Base-by-base conservation (phyloP, 2,329 filamentous ascomycete species). In the Thielaviopsis musarum region DNA sequence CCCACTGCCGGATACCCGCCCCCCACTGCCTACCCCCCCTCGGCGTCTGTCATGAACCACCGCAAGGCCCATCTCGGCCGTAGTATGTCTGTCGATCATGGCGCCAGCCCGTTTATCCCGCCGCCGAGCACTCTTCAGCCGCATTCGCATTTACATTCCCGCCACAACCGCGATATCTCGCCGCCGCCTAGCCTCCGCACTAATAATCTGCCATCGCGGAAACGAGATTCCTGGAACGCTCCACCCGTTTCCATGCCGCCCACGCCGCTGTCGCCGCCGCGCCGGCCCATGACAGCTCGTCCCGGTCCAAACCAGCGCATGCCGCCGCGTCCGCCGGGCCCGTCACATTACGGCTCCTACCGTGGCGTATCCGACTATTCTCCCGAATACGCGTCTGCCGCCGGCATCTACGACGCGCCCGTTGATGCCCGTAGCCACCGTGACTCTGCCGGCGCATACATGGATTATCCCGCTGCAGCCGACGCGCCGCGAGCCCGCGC, bases 41-140 rank as follows among this genome's bases (percentile, higher is more conserved):
- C n/a, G n/a, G n/a, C n/a, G n/a, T n/a, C n/a, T n/a, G n/a, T n/a
- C n/a, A n/a, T n/a, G n/a, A n/a, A 52, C 34, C 49, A 28, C 52
- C 30, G 54, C 22, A 41, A 22, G 24, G 57, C 24, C 53, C 45
- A 49, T 10, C 17, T 59, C 5, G 38, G 22, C 6, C 60, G 60
- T 19, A 62, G 60, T 15, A 57, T 59, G 57, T 62, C 60, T 7
- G 60, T 62, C 19, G 60, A 62, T n/a, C 57, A 62, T 26, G 49
- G 57, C 9, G 41, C 60, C 26, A 59, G 57, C 28, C 60, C 60
- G 6, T 62, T 59, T 49, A 6, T n/a, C 30, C 30, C 30, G 9
- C 45, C 45, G 7, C 45, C 45, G 1, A 21, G n/a, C n/a, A 15
- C 51, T 1, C 60, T 51, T 41, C 57, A 41, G 9, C 30, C 9